phyloP scores from a whole-genome alignment of 768 basidiomycete species.

The Piloderma croceum region DNA sequence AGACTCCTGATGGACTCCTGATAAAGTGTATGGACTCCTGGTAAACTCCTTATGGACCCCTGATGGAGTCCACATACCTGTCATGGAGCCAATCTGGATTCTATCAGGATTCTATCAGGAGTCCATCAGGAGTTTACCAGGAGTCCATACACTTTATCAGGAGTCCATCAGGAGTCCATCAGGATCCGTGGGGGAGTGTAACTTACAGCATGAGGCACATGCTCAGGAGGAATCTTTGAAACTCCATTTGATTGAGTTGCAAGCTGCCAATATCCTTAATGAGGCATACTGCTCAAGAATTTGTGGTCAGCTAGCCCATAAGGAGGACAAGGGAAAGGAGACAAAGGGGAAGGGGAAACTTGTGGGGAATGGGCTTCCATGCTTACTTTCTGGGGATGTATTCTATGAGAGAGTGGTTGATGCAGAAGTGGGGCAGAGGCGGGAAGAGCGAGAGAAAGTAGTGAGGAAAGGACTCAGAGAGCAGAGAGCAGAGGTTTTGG shows the following conservation, averaged over 20 bases:
- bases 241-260: background rate
- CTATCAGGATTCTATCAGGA: too few relatives aligned
- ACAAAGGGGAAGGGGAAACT: background rate
- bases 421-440: constrained; percentile 4
- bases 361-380: constrained; percentile 2
- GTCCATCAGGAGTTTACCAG: too few relatives aligned
- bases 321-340: constrained; percentile 4
- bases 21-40: too few relatives aligned
- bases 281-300: constrained; percentile 2
- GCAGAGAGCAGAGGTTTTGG: constrained; percentile 1
- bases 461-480: background rate
- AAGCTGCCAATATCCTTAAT: constrained; percentile 4
- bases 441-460: constrained; percentile 2
- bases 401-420: constrained; percentile 8
- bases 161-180: too few relatives aligned
- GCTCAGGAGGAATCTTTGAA: background rate
- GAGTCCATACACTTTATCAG: too few relatives aligned
- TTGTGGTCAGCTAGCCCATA: background rate
- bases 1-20: too few relatives aligned
- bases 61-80: too few relatives aligned
- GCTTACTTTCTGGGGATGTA: constrained; percentile 2
- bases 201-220: too few relatives aligned
- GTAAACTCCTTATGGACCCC: too few relatives aligned
- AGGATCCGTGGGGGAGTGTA: too few relatives aligned
- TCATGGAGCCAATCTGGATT: too few relatives aligned